Percentiles rank a stretch among this genome's conserved stretches.
Evolutionary conservation across 2,329 filamentous ascomycete genomes (phyloP).

Genomic region (Tolypocladium tropicale): DNA sequence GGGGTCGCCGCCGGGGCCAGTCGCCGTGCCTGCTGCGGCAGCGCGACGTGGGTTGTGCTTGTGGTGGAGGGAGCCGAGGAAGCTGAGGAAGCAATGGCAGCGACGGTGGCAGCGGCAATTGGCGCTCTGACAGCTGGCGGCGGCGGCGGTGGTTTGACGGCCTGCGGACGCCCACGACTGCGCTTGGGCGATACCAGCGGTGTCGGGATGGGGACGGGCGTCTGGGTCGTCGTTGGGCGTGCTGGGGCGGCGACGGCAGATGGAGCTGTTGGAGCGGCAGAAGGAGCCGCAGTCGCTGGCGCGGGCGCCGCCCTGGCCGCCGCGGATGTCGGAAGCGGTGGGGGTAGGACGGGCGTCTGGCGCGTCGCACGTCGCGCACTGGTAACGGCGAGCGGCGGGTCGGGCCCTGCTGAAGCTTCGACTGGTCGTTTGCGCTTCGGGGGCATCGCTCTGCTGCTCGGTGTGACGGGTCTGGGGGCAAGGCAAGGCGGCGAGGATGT

Average conservation of each 20-base stretch:
- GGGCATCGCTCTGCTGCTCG: conserved; percentile 19
- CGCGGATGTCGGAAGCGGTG: conserved; percentile 11
- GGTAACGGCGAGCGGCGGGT: conserved; percentile 9
- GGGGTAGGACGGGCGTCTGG: conserved; percentile 24
- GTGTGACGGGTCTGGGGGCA: background rate
- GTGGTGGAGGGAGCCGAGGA: no score
- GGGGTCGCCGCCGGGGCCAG: background rate
- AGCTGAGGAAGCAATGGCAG: conserved; percentile 3
- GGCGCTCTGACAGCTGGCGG: background rate
- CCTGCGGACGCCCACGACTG: conserved; percentile 8
- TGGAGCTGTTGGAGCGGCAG: background rate
- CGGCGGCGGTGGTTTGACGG: background rate
- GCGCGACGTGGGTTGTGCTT: background rate
- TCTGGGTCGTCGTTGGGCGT: conserved; percentile 8
- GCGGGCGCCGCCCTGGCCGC: background rate
- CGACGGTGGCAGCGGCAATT: background rate
- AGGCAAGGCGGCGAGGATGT: background rate
- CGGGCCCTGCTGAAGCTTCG: conserved; percentile 11
- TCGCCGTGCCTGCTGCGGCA: background rate
- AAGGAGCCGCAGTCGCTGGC: background rate
- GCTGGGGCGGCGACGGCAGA: background rate
- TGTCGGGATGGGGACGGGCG: conserved; percentile 7
- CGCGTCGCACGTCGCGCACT: conserved; percentile 30
- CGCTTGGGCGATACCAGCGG: conserved; percentile 12
- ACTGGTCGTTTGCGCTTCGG: conserved; percentile 26